Evolutionary conservation across 2,329 filamentous ascomycete genomes (phyloP).

Genomic region (Fusarium anthophilum): DNA sequence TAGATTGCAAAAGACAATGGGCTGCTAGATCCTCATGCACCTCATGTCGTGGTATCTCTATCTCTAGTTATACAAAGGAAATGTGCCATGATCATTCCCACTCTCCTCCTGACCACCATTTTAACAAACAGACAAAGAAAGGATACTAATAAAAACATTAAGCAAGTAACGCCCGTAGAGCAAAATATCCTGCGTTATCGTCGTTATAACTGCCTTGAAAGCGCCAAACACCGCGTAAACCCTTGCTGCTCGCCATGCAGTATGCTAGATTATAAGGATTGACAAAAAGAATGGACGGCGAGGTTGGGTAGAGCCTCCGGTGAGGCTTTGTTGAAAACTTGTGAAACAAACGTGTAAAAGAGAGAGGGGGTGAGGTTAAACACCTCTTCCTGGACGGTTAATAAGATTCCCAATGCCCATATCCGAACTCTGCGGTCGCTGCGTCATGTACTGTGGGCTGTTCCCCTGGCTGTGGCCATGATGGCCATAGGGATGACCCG

Average conservation of each 20-base stretch:
- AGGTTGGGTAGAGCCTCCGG: neutral
- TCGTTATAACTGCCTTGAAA: slow-evolving; percentile 31
- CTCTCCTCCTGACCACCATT: slow-evolving; percentile 28
- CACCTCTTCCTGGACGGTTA: slow-evolving; percentile 55
- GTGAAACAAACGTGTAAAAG: neutral
- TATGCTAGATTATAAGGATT: slow-evolving; percentile 18
- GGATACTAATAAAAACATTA: slow-evolving; percentile 24
- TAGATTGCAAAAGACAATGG: slow-evolving; percentile 7
- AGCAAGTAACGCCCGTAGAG: slow-evolving; percentile 16
- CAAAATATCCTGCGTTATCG: slow-evolving; percentile 27
- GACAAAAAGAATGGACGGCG: slow-evolving; percentile 38
- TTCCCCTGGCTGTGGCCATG: slow-evolving; percentile 48
- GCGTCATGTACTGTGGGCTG: slow-evolving; percentile 58
- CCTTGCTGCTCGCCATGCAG: slow-evolving; percentile 38
- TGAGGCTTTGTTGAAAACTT: neutral
- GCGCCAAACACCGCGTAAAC: slow-evolving; percentile 29
- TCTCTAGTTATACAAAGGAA: slow-evolving; percentile 44
- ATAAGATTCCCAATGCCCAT: slow-evolving; percentile 71
- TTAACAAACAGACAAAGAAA: slow-evolving; percentile 12
- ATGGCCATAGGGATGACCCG: slow-evolving; percentile 47
- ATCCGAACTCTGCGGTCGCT: slow-evolving; percentile 64
- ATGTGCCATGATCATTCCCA: slow-evolving; percentile 17
- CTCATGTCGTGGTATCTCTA: slow-evolving; percentile 40
- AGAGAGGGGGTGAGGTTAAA: slow-evolving; percentile 3
- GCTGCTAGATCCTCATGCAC: slow-evolving; percentile 28